These are phyloP conservation scores for Jamesozyma hellenica DNA, from an alignment of 805 yeast genomes.

Conservation along the genomic window DNA sequence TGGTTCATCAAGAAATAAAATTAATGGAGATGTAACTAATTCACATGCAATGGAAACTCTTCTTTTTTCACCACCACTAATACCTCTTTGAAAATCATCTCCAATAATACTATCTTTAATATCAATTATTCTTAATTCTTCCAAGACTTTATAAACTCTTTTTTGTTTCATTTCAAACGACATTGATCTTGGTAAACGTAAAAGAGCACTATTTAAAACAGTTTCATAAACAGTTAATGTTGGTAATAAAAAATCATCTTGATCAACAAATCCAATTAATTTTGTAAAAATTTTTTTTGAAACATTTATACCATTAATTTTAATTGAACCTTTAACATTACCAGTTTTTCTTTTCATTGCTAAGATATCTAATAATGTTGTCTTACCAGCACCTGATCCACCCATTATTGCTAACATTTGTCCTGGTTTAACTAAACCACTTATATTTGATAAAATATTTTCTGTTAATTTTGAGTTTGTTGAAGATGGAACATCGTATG, in stretches of 20 bases:
- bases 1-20: conserved; percentile 81
- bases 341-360: conserved; percentile 87
- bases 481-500: conserved; percentile 33
- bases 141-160: conserved; percentile 74
- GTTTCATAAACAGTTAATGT: conserved; percentile 95
- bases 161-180: conserved; percentile 58
- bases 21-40: conserved; percentile 77
- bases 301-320: conserved; percentile 54
- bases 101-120: conserved; percentile 85
- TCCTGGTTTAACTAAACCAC: conserved; percentile 76
- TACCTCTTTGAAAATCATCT: conserved; percentile 80
- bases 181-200: conserved; percentile 79
- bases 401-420: conserved; percentile 95
- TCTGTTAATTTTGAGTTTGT: conserved; percentile 7
- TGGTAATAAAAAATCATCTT: conserved; percentile 82
- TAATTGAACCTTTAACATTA: conserved; percentile 49
- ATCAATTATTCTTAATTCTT: conserved; percentile 71
- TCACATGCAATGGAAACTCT: conserved; percentile 92
- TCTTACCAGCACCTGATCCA: conserved; percentile 97
- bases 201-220: conserved; percentile 79
- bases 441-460: conserved; percentile 49
- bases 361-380: conserved; percentile 81
- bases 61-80: conserved; percentile 74
- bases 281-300: conserved; percentile 41
- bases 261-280: conserved; percentile 90